Evolutionary conservation across 2,329 filamentous ascomycete genomes (phyloP).

Genomic region (Pseudogymnoascus verrucosus): DNA sequence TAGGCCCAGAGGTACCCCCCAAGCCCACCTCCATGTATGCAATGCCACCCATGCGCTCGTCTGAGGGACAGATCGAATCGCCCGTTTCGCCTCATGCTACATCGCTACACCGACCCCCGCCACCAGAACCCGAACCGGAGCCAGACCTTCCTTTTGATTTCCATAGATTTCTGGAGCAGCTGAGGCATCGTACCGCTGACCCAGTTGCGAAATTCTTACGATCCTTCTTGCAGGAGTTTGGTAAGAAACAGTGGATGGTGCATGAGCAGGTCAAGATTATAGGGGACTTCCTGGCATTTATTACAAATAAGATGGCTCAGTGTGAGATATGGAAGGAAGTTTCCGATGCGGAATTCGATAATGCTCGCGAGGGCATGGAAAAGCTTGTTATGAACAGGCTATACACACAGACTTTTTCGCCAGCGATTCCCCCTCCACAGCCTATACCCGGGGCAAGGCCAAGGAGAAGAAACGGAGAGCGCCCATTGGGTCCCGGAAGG

Average conservation of each 20-base stretch:
- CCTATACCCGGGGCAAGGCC: conserved; percentile 61
- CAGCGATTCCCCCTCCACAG: conserved; percentile 76
- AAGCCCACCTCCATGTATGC: conserved; percentile 27
- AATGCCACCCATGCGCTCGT: conserved; percentile 19
- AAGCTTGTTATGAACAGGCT: conserved; percentile 98
- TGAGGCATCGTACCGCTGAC: conserved; percentile 94
- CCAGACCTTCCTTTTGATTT: conserved; percentile 90
- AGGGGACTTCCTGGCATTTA: conserved; percentile 90
- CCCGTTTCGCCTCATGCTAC: conserved; percentile 36
- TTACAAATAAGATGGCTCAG: conserved; percentile 94
- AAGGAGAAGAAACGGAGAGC: conserved; percentile 59
- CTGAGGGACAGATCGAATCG: conserved; percentile 32
- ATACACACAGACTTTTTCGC: conserved; percentile 93
- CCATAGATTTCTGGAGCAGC: conserved; percentile 89
- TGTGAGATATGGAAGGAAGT: conserved; percentile 96
- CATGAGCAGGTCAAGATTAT: conserved; percentile 99
- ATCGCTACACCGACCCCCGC: conserved; percentile 53
- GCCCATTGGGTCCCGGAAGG: conserved; percentile 69
- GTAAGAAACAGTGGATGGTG: conserved; percentile 98
- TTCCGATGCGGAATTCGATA: conserved; percentile 95
- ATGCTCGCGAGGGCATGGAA: conserved; percentile 97
- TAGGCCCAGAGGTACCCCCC: conserved; percentile 35
- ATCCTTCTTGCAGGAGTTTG: conserved; percentile 90
- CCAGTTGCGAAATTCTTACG: conserved; percentile 92
- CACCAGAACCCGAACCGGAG: conserved; percentile 69